Evolutionary conservation across 108 stramenopile species (phyloP), one percentile per base, ranked within the genome.

Genomic region (Cyclostephanos invisitatus): DNA sequence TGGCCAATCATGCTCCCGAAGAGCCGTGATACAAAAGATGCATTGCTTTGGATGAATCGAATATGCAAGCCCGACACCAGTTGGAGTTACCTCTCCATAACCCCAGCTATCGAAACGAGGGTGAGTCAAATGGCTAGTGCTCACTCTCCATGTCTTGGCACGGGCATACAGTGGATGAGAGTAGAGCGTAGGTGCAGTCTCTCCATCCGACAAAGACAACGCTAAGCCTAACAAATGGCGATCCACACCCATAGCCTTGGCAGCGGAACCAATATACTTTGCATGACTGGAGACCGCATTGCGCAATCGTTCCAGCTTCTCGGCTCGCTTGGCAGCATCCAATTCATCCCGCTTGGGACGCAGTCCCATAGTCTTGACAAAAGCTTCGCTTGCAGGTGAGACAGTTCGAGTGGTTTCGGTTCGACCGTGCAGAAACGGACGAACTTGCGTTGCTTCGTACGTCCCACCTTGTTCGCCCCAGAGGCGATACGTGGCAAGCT

Each of bases 101-200:
- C 96, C 96, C 96, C 96, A 97, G 63, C 83, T 84, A 38, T 90
- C 89, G 64, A 97, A 89, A 21, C 81, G 77, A 48, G 92, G 92
- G 79, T 97, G 91, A 15, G 93, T 94, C 60, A 97, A 77, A 54
- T 95, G 88, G 66, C 90, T 91, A 4, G 96, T 97, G 51, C 89
- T 90, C 25, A 94, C 86, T 58, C 93, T 74, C 96, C 96, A 97
- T 56, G 83, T 88, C 80, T 95, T 97, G 37, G 91, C 74, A 11
- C 88, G 80, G 38, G 74, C 68, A 70, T 87, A 93, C 21, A 89
- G 62, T 21, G 91, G 91, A 77, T 97, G 83, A 36, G 74, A 72
- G 68, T 87, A 91, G 17, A 97, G 77, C 42, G 75, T 57, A 38
- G 93, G 91, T 17, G 77, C 59, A 35, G 75, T 67, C 64, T 91